Base-by-base conservation (phyloP, 148 eudicot genomes). In the Rhododendron simsii region DNA sequence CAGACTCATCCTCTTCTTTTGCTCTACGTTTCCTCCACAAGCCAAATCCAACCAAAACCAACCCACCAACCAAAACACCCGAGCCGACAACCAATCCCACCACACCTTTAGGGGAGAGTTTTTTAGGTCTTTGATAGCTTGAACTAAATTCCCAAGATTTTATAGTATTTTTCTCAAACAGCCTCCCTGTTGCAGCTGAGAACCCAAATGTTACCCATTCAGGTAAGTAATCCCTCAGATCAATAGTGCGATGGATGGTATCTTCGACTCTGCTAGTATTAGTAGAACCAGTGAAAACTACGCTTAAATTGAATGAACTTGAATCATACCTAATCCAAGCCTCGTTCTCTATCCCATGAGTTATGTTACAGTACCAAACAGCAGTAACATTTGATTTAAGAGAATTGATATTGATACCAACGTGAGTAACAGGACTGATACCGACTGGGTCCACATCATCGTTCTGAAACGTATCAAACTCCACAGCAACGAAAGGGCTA, bases 111-210 rank as follows among this genome's bases (percentile, higher is more conserved):
- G 0, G 65, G 65, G 65, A 6, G n/a, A 59, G 0, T 59, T 59
- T 59, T 55, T 55, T 3, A 0, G 61, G 0, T 55, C 20, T 16
- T 15, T 41, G 45, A 3, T 85, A 23, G 35, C 1, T 33, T 0
- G 89, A 85, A 51, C 51, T 87, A 15, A 86, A 90, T 23, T 67
- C 6, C 91, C 89, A 90, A 0, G 75, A 82, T 2, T 4, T 37
- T 23, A 82, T 6, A n/a, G 1, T n/a, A 23, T 82, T 39, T 21
- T 21, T 82, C 3, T 59, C 84, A 13, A 23, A 81, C 11, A 0
- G 5, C 0, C 0, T 12, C 75, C 84, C 76, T 6, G 84, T 41
- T 41, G 84, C 7, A 65, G 84, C 76, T 41, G 84, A 39, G 23
- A 82, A 82, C 12, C 84, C 84, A 6, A 63, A 12, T 3, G 37